Evolutionary conservation across 2,329 filamentous ascomycete genomes (phyloP), one percentile per base, ranked within the genome.

Genomic region (Cyphellophora attinorum): DNA sequence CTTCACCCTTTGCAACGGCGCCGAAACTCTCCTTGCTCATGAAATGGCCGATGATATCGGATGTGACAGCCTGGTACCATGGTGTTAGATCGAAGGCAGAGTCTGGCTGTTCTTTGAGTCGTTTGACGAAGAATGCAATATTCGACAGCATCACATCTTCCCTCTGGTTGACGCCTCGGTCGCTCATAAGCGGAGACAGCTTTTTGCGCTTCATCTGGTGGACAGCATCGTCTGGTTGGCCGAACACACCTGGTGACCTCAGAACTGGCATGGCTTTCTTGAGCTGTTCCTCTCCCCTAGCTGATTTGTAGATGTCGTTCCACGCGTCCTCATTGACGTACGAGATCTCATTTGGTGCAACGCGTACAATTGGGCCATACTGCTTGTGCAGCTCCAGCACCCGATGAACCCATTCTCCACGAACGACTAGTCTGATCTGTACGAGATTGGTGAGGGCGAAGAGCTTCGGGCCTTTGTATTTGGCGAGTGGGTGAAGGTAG

Each of bases 331-430:
- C 41, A 25, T 51, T 45, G 33, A 45, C 45, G 43, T 60, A 57
- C 33, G 53, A 48, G 5, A 61, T 42, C 38, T 58, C 51, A 12
- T 53, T 48, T 0, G 55, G 58, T 3, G 51, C 44, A 6, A 60
- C 43, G 11, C 55, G 52, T 3, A 61, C 46, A 4, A 55, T 37
- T 3, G 47, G 42, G 3, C 56, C 56, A 31, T 59, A 57, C 30
- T 41, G 37, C 6, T 45, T 34, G 29, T 58, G 55, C 3, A 30
- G 42, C 23, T 40, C 27, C 11, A 31, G 33, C 15, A 38, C 33
- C 11, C 21, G 11, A 4, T 40, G 21, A 5, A 34, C 35, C 4
- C 43, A 27, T 13, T 38, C 23, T 12, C 46, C 44, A 14, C 25
- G 16, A 6, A 41, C 12, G 4, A 42, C 29, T 5, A 31, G 21